Evolutionary conservation across 2,329 filamentous ascomycete genomes (phyloP).

Genomic region (Claviceps cyperi): DNA sequence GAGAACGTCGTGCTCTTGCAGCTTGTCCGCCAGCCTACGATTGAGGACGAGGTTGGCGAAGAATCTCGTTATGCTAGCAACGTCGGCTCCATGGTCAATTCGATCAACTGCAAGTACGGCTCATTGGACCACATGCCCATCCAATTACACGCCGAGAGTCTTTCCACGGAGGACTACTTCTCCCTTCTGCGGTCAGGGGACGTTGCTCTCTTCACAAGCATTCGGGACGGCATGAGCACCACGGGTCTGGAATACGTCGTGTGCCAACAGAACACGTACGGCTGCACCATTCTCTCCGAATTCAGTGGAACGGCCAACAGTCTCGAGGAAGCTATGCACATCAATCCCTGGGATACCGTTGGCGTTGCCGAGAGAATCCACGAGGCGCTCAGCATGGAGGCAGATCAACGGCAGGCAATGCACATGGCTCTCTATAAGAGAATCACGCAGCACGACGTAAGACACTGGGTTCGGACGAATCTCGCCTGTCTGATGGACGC

Average conservation of each 20-base stretch:
- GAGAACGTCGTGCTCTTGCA: slow-evolving; percentile 86
- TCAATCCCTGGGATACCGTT: slow-evolving; percentile 85
- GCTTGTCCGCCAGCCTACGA: slow-evolving; percentile 71
- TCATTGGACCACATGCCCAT: slow-evolving; percentile 79
- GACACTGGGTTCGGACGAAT: slow-evolving; percentile 1
- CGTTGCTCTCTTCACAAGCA: slow-evolving; percentile 84
- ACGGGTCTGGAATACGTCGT: slow-evolving; percentile 92
- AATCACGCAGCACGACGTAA: slow-evolving; percentile 3
- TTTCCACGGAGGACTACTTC: slow-evolving; percentile 81
- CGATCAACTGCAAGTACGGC: slow-evolving; percentile 81
- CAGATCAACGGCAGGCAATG: slow-evolving; percentile 35
- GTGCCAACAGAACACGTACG: slow-evolving; percentile 73
- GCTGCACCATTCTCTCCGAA: slow-evolving; percentile 88
- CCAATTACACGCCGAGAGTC: slow-evolving; percentile 88
- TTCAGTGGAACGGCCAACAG: slow-evolving; percentile 88
- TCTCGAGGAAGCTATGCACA: slow-evolving; percentile 72
- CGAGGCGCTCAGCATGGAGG: slow-evolving; percentile 60
- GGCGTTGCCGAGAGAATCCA: slow-evolving; percentile 75
- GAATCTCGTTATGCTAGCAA: slow-evolving; percentile 71
- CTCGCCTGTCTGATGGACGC: slow-evolving; percentile 2
- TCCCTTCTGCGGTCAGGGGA: slow-evolving; percentile 77
- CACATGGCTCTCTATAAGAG: slow-evolving; percentile 3
- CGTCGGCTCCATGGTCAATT: slow-evolving; percentile 75
- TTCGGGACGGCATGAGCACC: slow-evolving; percentile 93
- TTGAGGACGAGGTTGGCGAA: slow-evolving; percentile 59